Base-by-base conservation (phyloP, 2,329 filamentous ascomycete species). In the Fusarium chlamydosporum region DNA sequence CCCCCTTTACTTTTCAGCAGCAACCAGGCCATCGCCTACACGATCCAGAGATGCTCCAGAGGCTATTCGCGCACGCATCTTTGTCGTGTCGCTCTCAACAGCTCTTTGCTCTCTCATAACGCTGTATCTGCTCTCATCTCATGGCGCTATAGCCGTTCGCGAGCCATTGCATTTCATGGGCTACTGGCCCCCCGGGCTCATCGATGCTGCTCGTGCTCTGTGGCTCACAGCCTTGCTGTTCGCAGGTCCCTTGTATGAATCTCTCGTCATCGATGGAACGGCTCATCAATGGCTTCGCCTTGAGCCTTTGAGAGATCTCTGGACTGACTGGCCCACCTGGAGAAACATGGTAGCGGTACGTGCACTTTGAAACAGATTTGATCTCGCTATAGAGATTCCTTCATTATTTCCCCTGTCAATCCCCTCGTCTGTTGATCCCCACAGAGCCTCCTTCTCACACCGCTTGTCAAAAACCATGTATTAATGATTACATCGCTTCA, bases 11-110 rank as follows among this genome's bases (percentile, higher is more conserved):
- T 84, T 95, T 67, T 96, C 91, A 20, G 80, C 88, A 6, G 86
- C 88, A 20, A 96, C 95, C 7, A 89, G 94, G 53, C 94, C 94
- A 8, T 96, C 93, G 9, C 86, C 88, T 27, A 88, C 86, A 56
- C 86, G 96, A 29, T 92, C 92, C 64, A 90, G 96, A 76, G 94
- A 98, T 86, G 91, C 93, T 29, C 93, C 94, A 11, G 91, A 91
- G 12, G 93, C 96, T 51, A 98, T 99, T 81, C 91, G 90, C 72
- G 92, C 93, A 59, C 90, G 96, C 72, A 91, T 97, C 73, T 87
- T 91, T 57, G 91, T 91, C 54, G 95, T 97, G 72, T 90, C 89
- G 23, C 77, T 92, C 59, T 94, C 93, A 43, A 96, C 92, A 76
- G 76, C 89, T 53, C 74, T 89, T 58, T 92, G 91, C 80, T 89